A percentile compares a stretch with the other conserved stretches of the same genome.
Evolutionary conservation across 495 filamentous ascomycete genomes (phyloP).

Genomic region (Apodospora peruviana): DNA sequence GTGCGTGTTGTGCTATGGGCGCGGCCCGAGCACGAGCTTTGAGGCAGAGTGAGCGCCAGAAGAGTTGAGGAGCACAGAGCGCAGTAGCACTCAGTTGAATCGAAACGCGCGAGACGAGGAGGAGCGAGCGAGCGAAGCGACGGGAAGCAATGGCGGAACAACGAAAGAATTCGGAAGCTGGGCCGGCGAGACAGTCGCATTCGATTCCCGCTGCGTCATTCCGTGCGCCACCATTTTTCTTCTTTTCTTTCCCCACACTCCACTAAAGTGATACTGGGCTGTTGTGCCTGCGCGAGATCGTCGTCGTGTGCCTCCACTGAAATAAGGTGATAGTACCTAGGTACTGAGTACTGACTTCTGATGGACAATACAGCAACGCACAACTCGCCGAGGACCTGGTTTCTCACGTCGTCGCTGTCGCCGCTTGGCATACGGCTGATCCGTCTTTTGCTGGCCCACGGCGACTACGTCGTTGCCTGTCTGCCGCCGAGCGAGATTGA

Average conservation of each 20-base stretch:
- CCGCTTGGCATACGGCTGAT: conserved; percentile 70
- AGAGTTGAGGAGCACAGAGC: neutral
- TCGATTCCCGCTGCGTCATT: conserved; percentile 43
- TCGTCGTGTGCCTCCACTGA: neutral
- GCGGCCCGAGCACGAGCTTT: neutral
- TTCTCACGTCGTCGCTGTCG: conserved; percentile 76
- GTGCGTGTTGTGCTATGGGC: neutral
- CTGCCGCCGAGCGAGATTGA: conserved; percentile 63
- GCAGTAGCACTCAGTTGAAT: too few species aligned
- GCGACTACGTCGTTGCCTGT: conserved; percentile 79
- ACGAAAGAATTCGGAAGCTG: conserved; percentile 27
- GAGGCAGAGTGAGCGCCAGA: neutral
- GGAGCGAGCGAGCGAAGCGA: neutral
- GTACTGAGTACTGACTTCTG: conserved; percentile 19
- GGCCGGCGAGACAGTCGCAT: conserved; percentile 39
- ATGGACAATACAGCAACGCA: conserved; percentile 46
- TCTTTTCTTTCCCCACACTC: neutral
- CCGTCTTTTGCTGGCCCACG: conserved; percentile 71
- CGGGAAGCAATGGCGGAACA: conserved; percentile 27
- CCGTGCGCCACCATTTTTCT: conserved; percentile 30
- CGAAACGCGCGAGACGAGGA: neutral
- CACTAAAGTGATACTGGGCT: too few species aligned
- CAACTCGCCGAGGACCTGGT: conserved; percentile 70
- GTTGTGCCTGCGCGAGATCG: neutral
- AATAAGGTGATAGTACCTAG: neutral